Evolutionary conservation across 2,329 filamentous ascomycete species (phyloP), one percentile per base, ranked within the genome.

Genomic region (Stemphylium vesicarium): DNA sequence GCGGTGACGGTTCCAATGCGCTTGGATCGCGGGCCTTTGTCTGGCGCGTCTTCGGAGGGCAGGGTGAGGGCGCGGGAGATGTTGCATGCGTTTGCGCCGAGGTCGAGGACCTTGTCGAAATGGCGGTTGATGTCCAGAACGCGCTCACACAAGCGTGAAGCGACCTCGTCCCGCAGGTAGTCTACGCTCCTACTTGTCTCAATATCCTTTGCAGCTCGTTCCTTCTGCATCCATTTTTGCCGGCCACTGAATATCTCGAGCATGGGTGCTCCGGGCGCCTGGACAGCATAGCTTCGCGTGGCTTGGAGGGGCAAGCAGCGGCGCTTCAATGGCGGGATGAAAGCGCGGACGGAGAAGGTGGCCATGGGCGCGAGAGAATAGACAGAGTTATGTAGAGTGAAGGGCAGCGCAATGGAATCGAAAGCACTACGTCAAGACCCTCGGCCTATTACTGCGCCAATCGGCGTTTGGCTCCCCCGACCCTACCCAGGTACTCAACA

Each of bases 31-130:
- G 92, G 88, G 20, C 85, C 83, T 20, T 84, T 82, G n/a, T 77
- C 77, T 36, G 87, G 84, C 45, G 78, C 80, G 70, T 91, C 86
- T 53, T 86, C 82, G 60, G 87, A 81, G 44, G 81, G 65, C 6
- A 71, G 57, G 1, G 88, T 89, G 40, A 98, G 84, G 52, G 91
- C 90, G 59, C 89, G 87, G 16, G 93, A 93, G 57, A 99, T 87
- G 76, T 97, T 96, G 83, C 94, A 97, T 58, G 94, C 91, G 75
- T 98, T 96, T 59, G 95, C 94, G 59, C 95, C 95, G 29, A 97
- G 87, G 75, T 99, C 95, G 57, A 99, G 89, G 20, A 92, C 92
- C 62, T 86, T 84, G 39, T 89, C 85, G 68, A 96, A 97, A 52
- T 87, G 82, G 29, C 95, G 90, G 68, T 96, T 96, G 80, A 99